Percentiles rank a stretch among this genome's conserved stretches.
These are phyloP conservation scores for Solanum pinnatisectum DNA, from an alignment of 257 asterid genomes.

Conservation along the genomic window DNA sequence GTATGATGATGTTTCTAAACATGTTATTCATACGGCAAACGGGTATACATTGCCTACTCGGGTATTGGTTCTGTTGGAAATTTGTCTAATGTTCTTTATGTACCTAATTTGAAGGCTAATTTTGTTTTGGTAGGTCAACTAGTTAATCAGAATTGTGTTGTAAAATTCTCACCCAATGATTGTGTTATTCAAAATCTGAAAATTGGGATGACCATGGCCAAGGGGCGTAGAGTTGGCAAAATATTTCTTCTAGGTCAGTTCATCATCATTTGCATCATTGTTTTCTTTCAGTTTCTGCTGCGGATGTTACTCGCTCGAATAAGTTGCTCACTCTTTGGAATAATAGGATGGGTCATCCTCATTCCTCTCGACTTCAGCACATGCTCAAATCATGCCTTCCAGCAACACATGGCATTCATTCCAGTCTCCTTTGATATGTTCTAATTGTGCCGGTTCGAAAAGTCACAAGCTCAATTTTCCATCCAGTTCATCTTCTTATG, in stretches of 20 bases:
- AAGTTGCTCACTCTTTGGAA: background rate
- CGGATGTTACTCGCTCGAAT: background rate
- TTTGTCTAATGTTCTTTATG: background rate
- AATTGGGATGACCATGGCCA: background rate
- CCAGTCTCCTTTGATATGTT: background rate
- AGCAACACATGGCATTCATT: background rate
- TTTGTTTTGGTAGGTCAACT: background rate
- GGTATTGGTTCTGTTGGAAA: background rate
- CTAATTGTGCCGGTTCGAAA: background rate
- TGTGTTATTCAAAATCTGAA: background rate
- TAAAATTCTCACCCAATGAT: background rate
- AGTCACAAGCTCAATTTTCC: background rate
- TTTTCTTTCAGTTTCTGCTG: too few species aligned
- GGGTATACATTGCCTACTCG: background rate
- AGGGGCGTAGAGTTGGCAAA: background rate
- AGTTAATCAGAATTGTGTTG: background rate
- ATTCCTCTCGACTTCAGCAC: background rate
- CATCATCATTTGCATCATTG: background rate
- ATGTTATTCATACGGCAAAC: too few species aligned
- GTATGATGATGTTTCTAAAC: background rate
- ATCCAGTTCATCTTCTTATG: background rate
- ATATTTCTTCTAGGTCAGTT: background rate
- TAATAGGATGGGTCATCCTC: background rate
- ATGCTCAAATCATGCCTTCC: background rate
- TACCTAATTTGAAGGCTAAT: background rate